Evolutionary conservation across 2,329 filamentous ascomycete species (phyloP), one percentile per base, ranked within the genome.

Genomic region (Arthrobotrys iridis): DNA sequence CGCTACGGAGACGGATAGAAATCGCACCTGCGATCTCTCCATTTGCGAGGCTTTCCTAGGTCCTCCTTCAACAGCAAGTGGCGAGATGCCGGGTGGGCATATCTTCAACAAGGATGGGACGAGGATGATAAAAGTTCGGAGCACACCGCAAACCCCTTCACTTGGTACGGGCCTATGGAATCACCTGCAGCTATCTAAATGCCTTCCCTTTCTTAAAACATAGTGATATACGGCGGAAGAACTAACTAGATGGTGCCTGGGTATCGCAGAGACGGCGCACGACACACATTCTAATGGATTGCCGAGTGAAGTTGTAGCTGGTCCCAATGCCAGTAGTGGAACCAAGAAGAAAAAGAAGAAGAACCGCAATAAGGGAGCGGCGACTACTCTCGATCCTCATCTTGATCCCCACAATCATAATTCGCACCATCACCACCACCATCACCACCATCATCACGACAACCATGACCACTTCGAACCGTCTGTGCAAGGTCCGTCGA

Each of bases 31-130:
- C 55, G 10, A 57, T 43, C 30, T 43, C 30, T 59, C 48, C 50
- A 68, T 60, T n/a, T 46, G 48, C 26, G 45, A 43, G 55, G 71
- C 63, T 63, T 52, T 43, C 52, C 37, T 63, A 41, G 43, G 63
- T 68, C 63, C 41, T 35, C 63, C 48, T 30, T 58, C 37, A 50
- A 68, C 71, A 64, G 58, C 48, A 68, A 68, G 60, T 75, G 71
- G 71, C 71, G 71, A 75, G 63, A 75, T 75, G 71, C 71, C 71
- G 63, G 71, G 71, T 63, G 71, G 71, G 71, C 77, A 79, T 67
- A 79, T 79, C 59, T 78, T 78, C 46, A 79, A 79, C 64, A 79
- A 79, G 59, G 78, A 79, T 77, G 79, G 78, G 48, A 79, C 79
- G 52, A 79, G 79, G 78, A 77, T 79, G 72, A 79, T 79, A 64